Evolutionary conservation across 1,284 basidiomycete genomes (phyloP), one percentile per base, ranked within the genome.

Genomic region (Austroboletus olivaceoglutinosus): DNA sequence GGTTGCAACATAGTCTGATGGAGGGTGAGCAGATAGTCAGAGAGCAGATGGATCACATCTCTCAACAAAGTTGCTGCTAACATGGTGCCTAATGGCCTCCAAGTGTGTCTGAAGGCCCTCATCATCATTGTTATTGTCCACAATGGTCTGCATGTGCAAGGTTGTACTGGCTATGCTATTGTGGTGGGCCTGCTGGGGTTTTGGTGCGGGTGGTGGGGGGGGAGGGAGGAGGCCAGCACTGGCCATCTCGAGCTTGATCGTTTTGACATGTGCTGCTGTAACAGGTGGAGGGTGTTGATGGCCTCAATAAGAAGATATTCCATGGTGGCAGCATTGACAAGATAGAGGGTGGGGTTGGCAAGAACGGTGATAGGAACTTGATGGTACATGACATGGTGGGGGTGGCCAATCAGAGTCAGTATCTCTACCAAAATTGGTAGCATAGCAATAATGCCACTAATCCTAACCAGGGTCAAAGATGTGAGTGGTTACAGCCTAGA

Each of bases 241-340:
- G 13, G 82, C 68, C 87, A 91, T 89, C 54, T 90, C 85, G 29
- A 79, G 75, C 65, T 91, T 87, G 47, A 85, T 71, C 59, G 77
- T 78, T 68, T 80, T 82, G 38, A 80, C 73, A 41, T 86, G 78
- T 38, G 80, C 76, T 2, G 82, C 76, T 8, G 90, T 89, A 16
- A 88, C 80, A 12, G 75, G 25, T 83, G 79, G 27, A 95, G 75
- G 1, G 85, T 81, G 58, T 80, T 76, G 52, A 91, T 85, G 58
- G 87, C 78, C 62, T 90, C 87, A 50, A 93, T 92, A 43, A 93
- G 72, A 58, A 97, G 85, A 68, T 92, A 93, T 58, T 91, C 87
- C 73, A 93, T 86, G 1, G 83, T 83, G 12, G 86, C 80, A 31
- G 77, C 83, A 67, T 95, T 92, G 54, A 96, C 73, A 43, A 80